phyloP scores from a whole-genome alignment of 1,284 basidiomycete genomes.

The Heliocybe sulcata region DNA sequence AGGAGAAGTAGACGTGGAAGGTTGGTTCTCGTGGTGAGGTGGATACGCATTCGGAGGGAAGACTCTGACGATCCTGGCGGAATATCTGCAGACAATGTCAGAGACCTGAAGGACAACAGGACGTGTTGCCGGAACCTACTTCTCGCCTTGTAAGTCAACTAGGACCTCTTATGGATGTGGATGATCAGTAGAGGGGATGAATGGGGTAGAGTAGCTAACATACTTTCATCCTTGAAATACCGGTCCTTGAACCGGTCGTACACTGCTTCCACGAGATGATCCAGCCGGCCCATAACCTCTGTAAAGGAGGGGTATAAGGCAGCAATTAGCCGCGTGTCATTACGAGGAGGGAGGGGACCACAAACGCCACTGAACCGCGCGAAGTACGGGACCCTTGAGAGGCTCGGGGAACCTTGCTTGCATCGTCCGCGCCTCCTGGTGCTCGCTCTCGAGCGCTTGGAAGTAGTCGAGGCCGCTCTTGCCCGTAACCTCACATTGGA shows the following conservation, averaged over 20 bases:
- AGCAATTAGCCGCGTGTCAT: constrained; percentile 11
- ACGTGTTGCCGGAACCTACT: constrained; percentile 36
- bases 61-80: constrained; percentile 69
- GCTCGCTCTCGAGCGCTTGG: constrained; percentile 88
- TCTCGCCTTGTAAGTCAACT: constrained; percentile 78
- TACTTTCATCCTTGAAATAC: constrained; percentile 88
- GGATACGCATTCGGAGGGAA: constrained; percentile 44
- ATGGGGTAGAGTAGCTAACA: constrained; percentile 23
- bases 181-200: constrained; percentile 7
- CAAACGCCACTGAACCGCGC: constrained; percentile 93
- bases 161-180: constrained; percentile 54
- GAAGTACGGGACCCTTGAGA: constrained; percentile 87
- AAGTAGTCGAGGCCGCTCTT: constrained; percentile 93
- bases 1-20: constrained; percentile 14
- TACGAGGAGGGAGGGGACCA: constrained; percentile 21
- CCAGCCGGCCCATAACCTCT: constrained; percentile 95
- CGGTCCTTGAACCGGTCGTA: constrained; percentile 95
- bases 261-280: constrained; percentile 89
- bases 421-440: constrained; percentile 80
- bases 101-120: constrained; percentile 18
- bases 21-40: constrained; percentile 8
- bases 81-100: constrained; percentile 48
- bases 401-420: constrained; percentile 89
- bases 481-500: constrained; percentile 93
- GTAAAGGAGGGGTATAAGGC: constrained; percentile 15